These are phyloP conservation scores for Cryptococcus sp. DNA, from an alignment of 1,284 basidiomycete species.

Conservation along the genomic window DNA sequence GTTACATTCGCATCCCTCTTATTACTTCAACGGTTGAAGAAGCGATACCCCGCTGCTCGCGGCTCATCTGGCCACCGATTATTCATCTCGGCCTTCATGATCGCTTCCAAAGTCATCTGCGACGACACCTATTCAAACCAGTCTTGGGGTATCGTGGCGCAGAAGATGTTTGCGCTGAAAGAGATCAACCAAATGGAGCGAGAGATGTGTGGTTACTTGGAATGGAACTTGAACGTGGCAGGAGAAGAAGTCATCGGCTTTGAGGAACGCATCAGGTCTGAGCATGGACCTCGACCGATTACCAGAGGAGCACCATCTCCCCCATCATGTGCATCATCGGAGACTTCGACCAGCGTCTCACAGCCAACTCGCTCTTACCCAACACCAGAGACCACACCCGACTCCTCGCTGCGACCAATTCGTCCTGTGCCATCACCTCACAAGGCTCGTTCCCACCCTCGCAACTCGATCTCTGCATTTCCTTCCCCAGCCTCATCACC, in stretches of 20 bases:
- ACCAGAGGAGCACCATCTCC: constrained; percentile 19
- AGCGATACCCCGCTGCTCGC: constrained; percentile 84
- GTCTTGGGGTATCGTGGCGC: constrained; percentile 90
- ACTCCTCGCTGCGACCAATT: constrained; percentile 36
- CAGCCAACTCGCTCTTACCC: constrained; percentile 37
- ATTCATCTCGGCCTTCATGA: constrained; percentile 93
- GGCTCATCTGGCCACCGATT: constrained; percentile 88
- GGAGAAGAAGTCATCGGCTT: constrained; percentile 47
- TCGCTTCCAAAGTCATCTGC: constrained; percentile 67
- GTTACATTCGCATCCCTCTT: constrained; percentile 86
- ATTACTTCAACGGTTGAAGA: constrained; percentile 81
- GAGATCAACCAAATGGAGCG: constrained; percentile 97
- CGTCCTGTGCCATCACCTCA: constrained; percentile 42
- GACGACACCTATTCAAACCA: constrained; percentile 97
- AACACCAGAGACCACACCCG: constrained; percentile 49
- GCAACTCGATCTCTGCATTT: constrained; percentile 19
- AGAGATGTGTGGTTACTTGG: constrained; percentile 88
- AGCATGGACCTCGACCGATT: constrained; percentile 41
- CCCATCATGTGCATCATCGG: constrained; percentile 20
- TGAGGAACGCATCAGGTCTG: constrained; percentile 39
- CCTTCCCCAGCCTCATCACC: constrained; percentile 42
- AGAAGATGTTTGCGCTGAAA: constrained; percentile 82
- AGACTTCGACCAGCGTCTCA: constrained; percentile 9
- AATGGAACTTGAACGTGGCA: constrained; percentile 71
- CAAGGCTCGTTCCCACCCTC: constrained; percentile 30